These are phyloP conservation scores for Bacterosira constricta DNA, from an alignment of 108 stramenopile species.

Conservation along the genomic window DNA sequence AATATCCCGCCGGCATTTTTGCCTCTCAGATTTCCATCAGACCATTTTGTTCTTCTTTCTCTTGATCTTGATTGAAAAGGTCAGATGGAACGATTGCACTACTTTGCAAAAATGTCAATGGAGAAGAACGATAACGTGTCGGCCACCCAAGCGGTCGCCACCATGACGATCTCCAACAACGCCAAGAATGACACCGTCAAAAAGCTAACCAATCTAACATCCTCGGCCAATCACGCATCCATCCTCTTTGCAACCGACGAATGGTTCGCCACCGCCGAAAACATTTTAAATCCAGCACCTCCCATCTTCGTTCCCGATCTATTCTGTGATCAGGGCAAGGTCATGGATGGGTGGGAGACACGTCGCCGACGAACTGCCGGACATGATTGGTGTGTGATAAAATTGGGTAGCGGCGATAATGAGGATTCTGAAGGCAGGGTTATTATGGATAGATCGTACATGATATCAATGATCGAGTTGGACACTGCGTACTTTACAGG, in stretches of 20 bases:
- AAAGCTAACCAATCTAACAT: conserved; percentile 10
- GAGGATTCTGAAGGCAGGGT: neutral
- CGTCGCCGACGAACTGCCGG: conserved; percentile 77
- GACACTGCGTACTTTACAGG: conserved; percentile 96
- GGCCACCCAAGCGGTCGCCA: neutral
- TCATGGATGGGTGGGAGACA: conserved; percentile 96
- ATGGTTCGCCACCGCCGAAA: conserved; percentile 91
- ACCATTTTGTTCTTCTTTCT: too few relatives aligned
- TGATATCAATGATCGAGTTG: conserved; percentile 62
- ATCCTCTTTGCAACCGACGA: conserved; percentile 90
- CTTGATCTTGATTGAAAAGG: too few relatives aligned
- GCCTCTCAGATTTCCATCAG: too few relatives aligned
- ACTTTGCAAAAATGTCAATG: too few relatives aligned
- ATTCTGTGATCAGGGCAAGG: conserved; percentile 90
- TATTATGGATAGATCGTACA: neutral
- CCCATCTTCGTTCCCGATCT: conserved; percentile 81
- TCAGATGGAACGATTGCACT: too few relatives aligned
- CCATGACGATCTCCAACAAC: too few relatives aligned
- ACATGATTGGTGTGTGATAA: conserved; percentile 93
- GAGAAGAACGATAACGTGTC: too few relatives aligned
- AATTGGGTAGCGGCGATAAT: conserved; percentile 50
- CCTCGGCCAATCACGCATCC: conserved; percentile 6
- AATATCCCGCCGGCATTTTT: too few relatives aligned
- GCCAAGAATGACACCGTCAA: too few relatives aligned
- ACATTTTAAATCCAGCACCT: conserved; percentile 60